Base-by-base conservation (phyloP, 371 early-diverging fungal genomes). In the Mortierella polycephala region DNA sequence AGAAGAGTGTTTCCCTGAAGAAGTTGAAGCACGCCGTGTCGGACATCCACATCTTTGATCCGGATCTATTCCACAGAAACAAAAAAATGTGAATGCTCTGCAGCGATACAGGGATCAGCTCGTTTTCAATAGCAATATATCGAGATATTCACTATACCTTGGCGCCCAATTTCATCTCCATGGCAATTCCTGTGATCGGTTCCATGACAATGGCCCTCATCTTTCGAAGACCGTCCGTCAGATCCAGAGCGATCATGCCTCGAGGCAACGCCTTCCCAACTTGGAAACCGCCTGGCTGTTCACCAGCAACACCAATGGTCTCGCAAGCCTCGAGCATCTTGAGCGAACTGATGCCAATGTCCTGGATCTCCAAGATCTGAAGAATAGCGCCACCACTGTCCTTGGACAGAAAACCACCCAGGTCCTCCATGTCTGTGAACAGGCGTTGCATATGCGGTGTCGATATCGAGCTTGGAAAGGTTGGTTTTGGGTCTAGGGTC, bases 111-210 rank as follows among this genome's bases (percentile, higher is more conserved):
- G 7, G n/a, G 20, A 6, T 21, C 12, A 18, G 20, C 18, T 42
- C 16, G 0, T 40, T 42, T 58, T 16, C 12, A 23, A 49, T 18
- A 4, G 13, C 1, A 0, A 9, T 6, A 12, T 1, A 23, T 14
- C 6, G 44, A 23, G 30, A 30, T 30, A 4, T 30, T 30, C 14
- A 42, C 42, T 16, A 13, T 69, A 79, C 80, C 67, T 79, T 79
- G 47, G 73, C 73, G 13, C 80, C 80, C 9, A 79, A 65, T 56
- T 73, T 66, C 80, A 79, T 79, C 55, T 79, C 80, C 53, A 79
- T 62, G 1, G 67, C 73, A 20, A 79, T 59, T 21, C 69, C 80
- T 4, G 49, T 40, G 16, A 79, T 73, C 12, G 73, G 69, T 12
- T 62, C 67, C 66, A 72, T 57, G 21, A 65, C 30, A 3, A 79